phyloP scores from a whole-genome alignment of 164 flowering plant species.

The Vitis labrusca region DNA sequence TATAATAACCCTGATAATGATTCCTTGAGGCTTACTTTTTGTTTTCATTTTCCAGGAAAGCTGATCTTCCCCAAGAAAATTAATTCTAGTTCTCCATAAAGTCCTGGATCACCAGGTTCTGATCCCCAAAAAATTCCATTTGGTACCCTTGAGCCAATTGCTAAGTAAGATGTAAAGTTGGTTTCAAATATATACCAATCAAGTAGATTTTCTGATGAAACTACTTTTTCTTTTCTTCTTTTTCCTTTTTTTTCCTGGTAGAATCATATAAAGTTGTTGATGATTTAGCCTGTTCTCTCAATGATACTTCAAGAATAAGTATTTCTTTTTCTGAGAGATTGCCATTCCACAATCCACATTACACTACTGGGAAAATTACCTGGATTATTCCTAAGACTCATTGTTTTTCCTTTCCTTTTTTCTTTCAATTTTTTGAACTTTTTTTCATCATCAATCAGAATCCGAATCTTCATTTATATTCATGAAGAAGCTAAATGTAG shows the following conservation, averaged over 20 bases:
- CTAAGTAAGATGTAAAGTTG: not conserved
- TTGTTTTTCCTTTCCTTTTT: too few relatives aligned
- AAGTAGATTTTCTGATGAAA: not conserved
- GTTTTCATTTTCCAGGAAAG: not conserved
- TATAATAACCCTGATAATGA: too few relatives aligned
- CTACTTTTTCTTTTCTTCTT: not conserved
- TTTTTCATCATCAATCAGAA: too few relatives aligned
- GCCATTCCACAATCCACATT: too few relatives aligned
- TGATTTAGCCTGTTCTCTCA: not conserved
- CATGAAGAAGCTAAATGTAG: too few relatives aligned
- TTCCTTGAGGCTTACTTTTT: too few relatives aligned
- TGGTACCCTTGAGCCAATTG: not conserved
- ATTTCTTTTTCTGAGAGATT: too few relatives aligned
- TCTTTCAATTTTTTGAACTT: too few relatives aligned
- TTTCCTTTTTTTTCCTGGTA: not conserved
- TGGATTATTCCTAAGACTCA: too few relatives aligned
- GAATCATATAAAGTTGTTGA: not conserved
- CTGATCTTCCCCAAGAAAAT: not conserved
- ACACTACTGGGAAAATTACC: too few relatives aligned
- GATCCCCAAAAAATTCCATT: conserved; percentile 9
- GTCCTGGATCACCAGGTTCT: not conserved
- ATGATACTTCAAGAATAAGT: too few relatives aligned
- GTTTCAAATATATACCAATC: conserved; percentile 9
- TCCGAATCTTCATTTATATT: too few relatives aligned
- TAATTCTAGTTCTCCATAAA: not conserved